A percentile compares a stretch with the other conserved stretches of the same genome.
Evolutionary conservation across 2,329 filamentous ascomycete species (phyloP).

Genomic region (Penicillium sp.): DNA sequence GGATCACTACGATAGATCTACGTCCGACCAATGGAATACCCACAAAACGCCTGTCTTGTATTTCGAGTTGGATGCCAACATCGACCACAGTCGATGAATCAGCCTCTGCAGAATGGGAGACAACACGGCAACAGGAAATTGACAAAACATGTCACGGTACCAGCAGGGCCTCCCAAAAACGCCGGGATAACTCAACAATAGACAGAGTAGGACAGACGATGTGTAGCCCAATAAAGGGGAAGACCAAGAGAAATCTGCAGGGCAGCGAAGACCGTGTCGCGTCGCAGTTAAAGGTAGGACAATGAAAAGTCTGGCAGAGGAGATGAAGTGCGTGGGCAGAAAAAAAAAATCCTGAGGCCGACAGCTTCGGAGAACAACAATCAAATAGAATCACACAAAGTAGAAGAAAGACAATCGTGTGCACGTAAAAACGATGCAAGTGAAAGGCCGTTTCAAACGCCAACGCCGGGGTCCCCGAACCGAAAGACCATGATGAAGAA

Average conservation of each 20-base stretch:
- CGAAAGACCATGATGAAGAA: slow-evolving; percentile 18
- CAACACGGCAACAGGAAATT: not conserved
- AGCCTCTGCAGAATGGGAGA: not conserved
- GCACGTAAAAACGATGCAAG: slow-evolving; percentile 22
- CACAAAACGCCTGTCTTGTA: not conserved
- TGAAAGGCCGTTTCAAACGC: slow-evolving; percentile 20
- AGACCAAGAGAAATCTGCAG: slow-evolving; percentile 3
- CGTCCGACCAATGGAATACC: not conserved
- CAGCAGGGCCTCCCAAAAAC: slow-evolving; percentile 16
- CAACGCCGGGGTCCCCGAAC: slow-evolving; percentile 21
- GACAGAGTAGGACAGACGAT: slow-evolving; percentile 8
- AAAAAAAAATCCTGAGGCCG: slow-evolving; percentile 4
- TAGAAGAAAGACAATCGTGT: slow-evolving; percentile 23
- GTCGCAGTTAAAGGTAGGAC: slow-evolving; percentile 4
- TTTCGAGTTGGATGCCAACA: slow-evolving; percentile 1
- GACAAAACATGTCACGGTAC: slow-evolving; percentile 11
- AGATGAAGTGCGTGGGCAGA: slow-evolving; percentile 1
- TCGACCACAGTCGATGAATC: not conserved
- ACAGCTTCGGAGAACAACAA: slow-evolving; percentile 4
- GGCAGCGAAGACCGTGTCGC: slow-evolving; percentile 11
- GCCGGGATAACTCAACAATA: slow-evolving; percentile 14
- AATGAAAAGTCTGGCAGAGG: slow-evolving; percentile 3
- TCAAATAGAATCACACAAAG: slow-evolving; percentile 21
- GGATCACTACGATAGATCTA: not conserved
- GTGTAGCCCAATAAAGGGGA: slow-evolving; percentile 11